A percentile compares a stretch with the other conserved stretches of the same genome.
Evolutionary conservation across 257 asterid species (phyloP).

Genomic region (Solanum phureja): DNA sequence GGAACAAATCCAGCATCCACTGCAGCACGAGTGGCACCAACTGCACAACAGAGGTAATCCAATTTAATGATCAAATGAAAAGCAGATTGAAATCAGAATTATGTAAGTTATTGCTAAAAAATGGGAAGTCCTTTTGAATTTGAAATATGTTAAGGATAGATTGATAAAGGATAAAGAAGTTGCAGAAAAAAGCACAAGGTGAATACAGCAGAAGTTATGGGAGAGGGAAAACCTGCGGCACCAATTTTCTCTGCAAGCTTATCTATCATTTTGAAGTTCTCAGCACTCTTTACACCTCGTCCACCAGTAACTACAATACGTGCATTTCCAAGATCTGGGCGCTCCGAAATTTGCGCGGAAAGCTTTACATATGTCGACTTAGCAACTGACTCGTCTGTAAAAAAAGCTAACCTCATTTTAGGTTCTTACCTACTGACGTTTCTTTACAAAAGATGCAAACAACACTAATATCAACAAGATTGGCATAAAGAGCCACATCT

Average conservation of each 20-base stretch:
- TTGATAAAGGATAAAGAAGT: background rate
- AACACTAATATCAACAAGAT: background rate
- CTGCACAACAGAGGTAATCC: conserved; percentile 12
- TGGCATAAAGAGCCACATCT: background rate
- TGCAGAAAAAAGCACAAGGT: background rate
- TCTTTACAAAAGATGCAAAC: background rate
- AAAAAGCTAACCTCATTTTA: background rate
- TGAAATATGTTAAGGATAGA: background rate
- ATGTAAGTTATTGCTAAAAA: background rate
- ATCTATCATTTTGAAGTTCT: conserved; percentile 85
- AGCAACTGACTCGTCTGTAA: conserved; percentile 55
- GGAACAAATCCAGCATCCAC: conserved; percentile 98
- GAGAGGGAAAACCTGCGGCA: conserved; percentile 69
- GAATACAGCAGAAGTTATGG: background rate
- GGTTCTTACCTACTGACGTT: background rate
- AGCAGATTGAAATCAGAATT: background rate
- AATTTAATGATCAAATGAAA: background rate
- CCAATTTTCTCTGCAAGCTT: conserved; percentile 95
- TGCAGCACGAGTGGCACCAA: conserved; percentile 99
- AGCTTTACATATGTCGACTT: conserved; percentile 62
- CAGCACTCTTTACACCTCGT: conserved; percentile 86
- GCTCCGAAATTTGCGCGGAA: conserved; percentile 76
- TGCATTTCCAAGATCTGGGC: conserved; percentile 90
- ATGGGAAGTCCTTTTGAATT: background rate
- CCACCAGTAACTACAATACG: conserved; percentile 84